These are phyloP conservation scores for Canna indica DNA, from an alignment of 176 grass and related monocot genomes.

Conservation along the genomic window DNA sequence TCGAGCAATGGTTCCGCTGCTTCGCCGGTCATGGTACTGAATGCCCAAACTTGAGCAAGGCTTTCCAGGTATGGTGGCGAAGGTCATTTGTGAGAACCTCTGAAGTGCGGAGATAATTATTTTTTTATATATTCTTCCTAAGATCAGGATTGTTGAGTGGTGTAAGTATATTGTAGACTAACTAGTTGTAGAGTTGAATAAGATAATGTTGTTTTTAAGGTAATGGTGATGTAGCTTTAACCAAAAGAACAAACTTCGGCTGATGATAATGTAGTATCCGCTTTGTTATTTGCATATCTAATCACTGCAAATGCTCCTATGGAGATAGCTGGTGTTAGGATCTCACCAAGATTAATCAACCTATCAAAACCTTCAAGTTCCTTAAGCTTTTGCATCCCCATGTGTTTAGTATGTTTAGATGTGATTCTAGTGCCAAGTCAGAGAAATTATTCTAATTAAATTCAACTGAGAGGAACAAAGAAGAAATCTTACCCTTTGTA, in stretches of 20 bases:
- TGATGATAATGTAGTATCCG: background rate
- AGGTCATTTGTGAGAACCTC: conserved; percentile 60
- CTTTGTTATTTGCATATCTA: background rate
- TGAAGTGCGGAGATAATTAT: background rate
- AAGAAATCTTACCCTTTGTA: no score
- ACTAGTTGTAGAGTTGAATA: conserved; percentile 4
- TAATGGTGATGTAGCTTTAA: background rate
- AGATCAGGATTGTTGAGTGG: background rate
- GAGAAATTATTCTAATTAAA: no score
- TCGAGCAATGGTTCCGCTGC: conserved; percentile 69
- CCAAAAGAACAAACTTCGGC: background rate
- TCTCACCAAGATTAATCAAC: no score
- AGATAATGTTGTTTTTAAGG: background rate
- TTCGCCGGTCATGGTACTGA: conserved; percentile 55
- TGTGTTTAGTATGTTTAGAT: no score
- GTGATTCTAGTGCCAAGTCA: no score
- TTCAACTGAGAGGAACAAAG: no score
- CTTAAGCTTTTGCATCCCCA: no score
- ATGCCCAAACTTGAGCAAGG: conserved; percentile 70
- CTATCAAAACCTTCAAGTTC: no score
- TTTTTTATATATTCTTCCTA: background rate
- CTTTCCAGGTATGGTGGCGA: conserved; percentile 94
- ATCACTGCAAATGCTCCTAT: background rate
- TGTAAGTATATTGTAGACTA: conserved; percentile 6
- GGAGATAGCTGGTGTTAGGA: no score